These are phyloP conservation scores for Solanum paucissectum DNA, from an alignment of 257 asterid species.

Conservation along the genomic window DNA sequence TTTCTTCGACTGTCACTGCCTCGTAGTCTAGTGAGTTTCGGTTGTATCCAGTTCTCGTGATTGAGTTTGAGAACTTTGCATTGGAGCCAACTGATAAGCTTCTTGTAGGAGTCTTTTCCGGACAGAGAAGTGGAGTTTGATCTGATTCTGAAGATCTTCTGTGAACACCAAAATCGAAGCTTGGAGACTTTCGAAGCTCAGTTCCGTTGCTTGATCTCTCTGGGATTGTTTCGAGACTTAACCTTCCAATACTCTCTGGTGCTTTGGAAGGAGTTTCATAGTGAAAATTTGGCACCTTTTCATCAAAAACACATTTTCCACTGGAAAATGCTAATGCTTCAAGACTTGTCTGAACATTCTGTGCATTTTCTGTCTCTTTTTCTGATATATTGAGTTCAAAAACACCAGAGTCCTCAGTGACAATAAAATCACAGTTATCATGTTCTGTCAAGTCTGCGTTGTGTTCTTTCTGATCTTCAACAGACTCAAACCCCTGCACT, in stretches of 20 bases:
- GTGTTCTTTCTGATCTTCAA: neutral
- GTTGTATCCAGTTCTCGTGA: slow-evolving; percentile 6
- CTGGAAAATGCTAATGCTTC: neutral
- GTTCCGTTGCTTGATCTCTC: neutral
- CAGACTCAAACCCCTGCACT: neutral
- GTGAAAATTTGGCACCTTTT: neutral
- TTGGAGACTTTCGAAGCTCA: slow-evolving; percentile 48
- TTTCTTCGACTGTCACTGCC: slow-evolving; percentile 33
- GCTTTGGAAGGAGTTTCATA: neutral
- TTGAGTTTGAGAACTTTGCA: slow-evolving; percentile 13
- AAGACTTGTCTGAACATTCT: slow-evolving; percentile 1
- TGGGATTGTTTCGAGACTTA: slow-evolving; percentile 10
- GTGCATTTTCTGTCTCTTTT: neutral
- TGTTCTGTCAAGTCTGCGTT: neutral
- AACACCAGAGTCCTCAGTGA: neutral
- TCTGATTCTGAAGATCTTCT: slow-evolving; percentile 46
- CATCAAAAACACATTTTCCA: neutral
- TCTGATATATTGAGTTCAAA: neutral
- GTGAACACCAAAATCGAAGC: slow-evolving; percentile 51
- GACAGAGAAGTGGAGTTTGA: slow-evolving; percentile 55
- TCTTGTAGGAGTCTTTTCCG: slow-evolving; percentile 35
- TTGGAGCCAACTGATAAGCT: slow-evolving; percentile 37
- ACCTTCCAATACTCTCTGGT: slow-evolving; percentile 1
- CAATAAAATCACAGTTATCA: neutral
- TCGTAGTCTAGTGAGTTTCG: slow-evolving; percentile 18